A percentile compares a stretch with the other conserved stretches of the same genome.
phyloP scores from a whole-genome alignment of 345 rosid species.

The Gossypium herbaceum region DNA sequence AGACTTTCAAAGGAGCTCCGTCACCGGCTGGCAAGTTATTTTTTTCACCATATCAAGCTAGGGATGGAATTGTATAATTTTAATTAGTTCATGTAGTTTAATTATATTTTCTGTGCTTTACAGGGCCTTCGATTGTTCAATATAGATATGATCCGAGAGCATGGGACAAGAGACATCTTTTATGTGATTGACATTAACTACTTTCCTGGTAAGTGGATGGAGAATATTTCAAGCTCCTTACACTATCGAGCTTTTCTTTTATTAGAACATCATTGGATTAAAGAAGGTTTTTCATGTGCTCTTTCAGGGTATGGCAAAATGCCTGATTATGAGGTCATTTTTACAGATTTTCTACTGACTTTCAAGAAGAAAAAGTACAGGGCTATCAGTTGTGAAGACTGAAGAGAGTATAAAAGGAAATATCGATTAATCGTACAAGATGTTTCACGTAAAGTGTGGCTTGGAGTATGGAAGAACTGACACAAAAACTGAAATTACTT shows the following conservation, averaged over 20 bases:
- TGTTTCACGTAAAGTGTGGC: constrained; percentile 20
- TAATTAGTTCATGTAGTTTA: background rate
- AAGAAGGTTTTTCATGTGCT: background rate
- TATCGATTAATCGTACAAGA: background rate
- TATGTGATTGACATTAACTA: constrained; percentile 92
- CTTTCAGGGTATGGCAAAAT: constrained; percentile 82
- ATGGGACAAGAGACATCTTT: constrained; percentile 63
- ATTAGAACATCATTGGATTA: background rate
- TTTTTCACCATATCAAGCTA: constrained; percentile 9
- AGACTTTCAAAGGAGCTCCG: constrained; percentile 74
- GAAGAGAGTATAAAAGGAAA: background rate
- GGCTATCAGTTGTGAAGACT: constrained; percentile 14
- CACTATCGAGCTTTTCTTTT: background rate
- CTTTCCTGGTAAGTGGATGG: constrained; percentile 68
- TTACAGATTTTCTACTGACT: constrained; percentile 73
- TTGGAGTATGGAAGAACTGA: constrained; percentile 16
- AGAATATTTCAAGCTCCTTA: background rate
- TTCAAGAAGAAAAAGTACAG: constrained; percentile 37
- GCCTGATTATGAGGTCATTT: constrained; percentile 79
- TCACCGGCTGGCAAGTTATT: constrained; percentile 46
- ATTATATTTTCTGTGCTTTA: constrained; percentile 7
- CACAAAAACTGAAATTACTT: constrained; percentile 11
- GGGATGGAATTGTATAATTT: background rate
- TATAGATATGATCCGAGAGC: constrained; percentile 83
- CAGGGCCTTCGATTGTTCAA: constrained; percentile 83